Evolutionary conservation across 2,329 filamentous ascomycete species (phyloP), one percentile per base, ranked within the genome.

Genomic region (Xylariaceae sp.): DNA sequence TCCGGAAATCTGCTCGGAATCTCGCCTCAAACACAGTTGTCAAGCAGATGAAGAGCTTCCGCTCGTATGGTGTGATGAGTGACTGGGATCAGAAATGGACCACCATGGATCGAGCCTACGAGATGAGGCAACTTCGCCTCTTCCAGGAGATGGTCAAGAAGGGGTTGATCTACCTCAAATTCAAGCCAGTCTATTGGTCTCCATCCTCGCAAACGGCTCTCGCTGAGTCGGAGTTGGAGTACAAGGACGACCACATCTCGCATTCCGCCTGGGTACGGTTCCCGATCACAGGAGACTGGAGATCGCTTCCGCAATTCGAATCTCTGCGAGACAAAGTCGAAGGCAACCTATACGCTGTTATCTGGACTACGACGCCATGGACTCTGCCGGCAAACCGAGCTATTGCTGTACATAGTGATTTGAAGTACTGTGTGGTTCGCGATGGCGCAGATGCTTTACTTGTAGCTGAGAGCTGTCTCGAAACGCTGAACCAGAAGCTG

Each of bases 331-430:
- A 69, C 9, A 66, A 70, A 3, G 73, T 82, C 30, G 65, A 74
- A 4, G 79, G 80, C 3, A 75, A 78, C 4, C 70, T 97, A 9
- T 88, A 82, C 71, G 90, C 89, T n/a, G 82, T 94, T n/a, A 90
- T 97, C 55, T 99, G 94, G 94, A 99, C 94, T 1, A 99, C 94
- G 0, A 99, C 94, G 0, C 94, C 94, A 0, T 99, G 94, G 94
- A 99, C 94, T 0, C 78, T 99, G 4, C 93, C 94, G 0, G 92
- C 93, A 1, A 99, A 99, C 72, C 86, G 85, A 70, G 92, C 90
- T 0, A 92, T 99, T 71, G 92, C 91, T 2, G 82, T 97, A 42
- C 86, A 91, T 67, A 77, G 83, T 5, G 85, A 89, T 45, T 75
- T 97, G 62, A 78, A 85, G 49, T 99, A 97, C 72, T 79, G 80